A percentile compares a stretch with the other conserved stretches of the same genome.
These are phyloP conservation scores for Noccaea bulbosa DNA, from an alignment of 345 rosid species.

Conservation along the genomic window DNA sequence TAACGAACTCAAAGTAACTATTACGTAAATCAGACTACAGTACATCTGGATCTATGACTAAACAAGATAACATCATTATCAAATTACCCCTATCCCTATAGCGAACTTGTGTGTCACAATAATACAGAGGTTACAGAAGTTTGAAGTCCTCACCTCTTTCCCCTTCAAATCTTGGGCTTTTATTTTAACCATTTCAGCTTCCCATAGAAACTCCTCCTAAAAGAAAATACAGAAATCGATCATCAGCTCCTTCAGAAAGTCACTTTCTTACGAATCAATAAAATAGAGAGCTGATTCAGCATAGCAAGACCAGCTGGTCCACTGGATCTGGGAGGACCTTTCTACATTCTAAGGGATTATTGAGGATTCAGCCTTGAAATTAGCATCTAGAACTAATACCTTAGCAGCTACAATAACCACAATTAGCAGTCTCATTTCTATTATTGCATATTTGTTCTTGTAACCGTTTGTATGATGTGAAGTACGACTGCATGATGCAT, in stretches of 20 bases:
- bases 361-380: constrained; percentile 25
- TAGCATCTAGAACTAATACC: constrained; percentile 19
- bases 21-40: constrained; percentile 26
- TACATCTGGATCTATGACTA: constrained; percentile 27
- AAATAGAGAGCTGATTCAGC: constrained; percentile 16
- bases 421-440: constrained; percentile 17
- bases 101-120: constrained; percentile 22
- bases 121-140: constrained; percentile 32
- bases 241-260: constrained; percentile 27
- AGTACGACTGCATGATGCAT: constrained; percentile 13
- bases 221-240: constrained; percentile 32
- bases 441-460: constrained; percentile 17
- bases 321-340: constrained; percentile 13
- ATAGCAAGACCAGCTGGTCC: constrained; percentile 34
- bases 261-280: constrained; percentile 19
- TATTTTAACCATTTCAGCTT: constrained; percentile 96
- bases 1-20: constrained; percentile 25
- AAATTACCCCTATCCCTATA: constrained; percentile 10
- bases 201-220: constrained; percentile 98
- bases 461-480: constrained; percentile 9
- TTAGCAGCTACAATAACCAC: constrained; percentile 26
- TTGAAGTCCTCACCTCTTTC: constrained; percentile 77
- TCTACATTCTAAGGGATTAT: constrained; percentile 25
- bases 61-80: constrained; percentile 16
- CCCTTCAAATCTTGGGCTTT: constrained; percentile 98